These are phyloP conservation scores for Macrocystidia cucumis DNA, from an alignment of 1,284 basidiomycete species.

Conservation along the genomic window DNA sequence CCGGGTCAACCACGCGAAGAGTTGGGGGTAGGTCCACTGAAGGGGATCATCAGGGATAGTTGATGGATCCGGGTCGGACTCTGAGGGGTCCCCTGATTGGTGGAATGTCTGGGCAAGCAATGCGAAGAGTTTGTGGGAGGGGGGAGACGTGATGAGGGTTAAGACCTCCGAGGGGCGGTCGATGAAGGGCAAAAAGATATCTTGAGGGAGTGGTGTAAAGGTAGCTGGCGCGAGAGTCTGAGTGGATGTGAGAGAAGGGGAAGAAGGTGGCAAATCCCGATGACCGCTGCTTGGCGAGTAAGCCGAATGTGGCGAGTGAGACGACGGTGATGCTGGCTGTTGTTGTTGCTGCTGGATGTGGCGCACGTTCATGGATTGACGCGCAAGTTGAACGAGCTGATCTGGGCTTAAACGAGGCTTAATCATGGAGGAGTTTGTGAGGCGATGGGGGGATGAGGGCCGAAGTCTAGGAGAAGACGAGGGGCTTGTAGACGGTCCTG, in stretches of 20 bases:
- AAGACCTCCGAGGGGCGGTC: slow-evolving; percentile 63
- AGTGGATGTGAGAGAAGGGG: slow-evolving; percentile 5
- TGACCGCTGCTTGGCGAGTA: too few relatives aligned
- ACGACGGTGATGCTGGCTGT: slow-evolving; percentile 15
- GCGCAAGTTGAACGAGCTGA: slow-evolving; percentile 61
- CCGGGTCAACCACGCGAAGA: slow-evolving; percentile 52
- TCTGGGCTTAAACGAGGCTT: slow-evolving; percentile 52
- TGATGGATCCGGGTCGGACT: slow-evolving; percentile 8
- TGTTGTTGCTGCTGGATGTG: slow-evolving; percentile 12
- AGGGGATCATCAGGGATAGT: slow-evolving; percentile 35
- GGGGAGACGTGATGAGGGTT: slow-evolving; percentile 49
- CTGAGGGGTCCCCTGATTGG: slow-evolving; percentile 16
- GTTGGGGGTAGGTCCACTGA: slow-evolving; percentile 51
- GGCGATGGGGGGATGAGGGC: slow-evolving; percentile 34
- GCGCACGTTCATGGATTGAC: slow-evolving; percentile 45
- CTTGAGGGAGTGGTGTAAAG: slow-evolving; percentile 63
- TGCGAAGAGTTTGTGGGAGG: slow-evolving; percentile 59
- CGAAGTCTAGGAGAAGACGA: slow-evolving; percentile 37
- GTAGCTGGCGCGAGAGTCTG: slow-evolving; percentile 31
- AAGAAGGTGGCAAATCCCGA: slow-evolving; percentile 9
- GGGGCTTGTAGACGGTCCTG: slow-evolving; percentile 19
- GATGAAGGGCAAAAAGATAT: slow-evolving; percentile 70
- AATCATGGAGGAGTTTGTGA: slow-evolving; percentile 21
- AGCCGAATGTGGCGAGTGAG: slow-evolving; percentile 16
- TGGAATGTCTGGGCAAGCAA: slow-evolving; percentile 65